phyloP scores from a whole-genome alignment of 1,284 basidiomycete species.

The Tilletia indica region DNA sequence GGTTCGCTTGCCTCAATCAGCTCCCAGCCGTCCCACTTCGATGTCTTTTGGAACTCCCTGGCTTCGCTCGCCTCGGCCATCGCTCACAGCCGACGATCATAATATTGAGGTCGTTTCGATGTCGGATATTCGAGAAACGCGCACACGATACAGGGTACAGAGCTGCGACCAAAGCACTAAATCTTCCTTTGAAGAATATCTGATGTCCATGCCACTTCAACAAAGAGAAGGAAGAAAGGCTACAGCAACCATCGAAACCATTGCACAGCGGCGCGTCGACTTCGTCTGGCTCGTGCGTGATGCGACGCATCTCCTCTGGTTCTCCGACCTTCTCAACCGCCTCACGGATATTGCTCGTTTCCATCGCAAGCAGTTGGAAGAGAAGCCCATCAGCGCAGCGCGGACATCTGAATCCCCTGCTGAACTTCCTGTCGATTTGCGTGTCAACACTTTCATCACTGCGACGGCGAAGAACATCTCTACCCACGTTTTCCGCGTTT shows the following conservation, averaged over 20 bases:
- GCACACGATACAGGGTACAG: not conserved
- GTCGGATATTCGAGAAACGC: not conserved
- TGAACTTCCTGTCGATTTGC: constrained; percentile 6
- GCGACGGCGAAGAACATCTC: constrained; percentile 20
- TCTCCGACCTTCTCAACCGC: constrained; percentile 23
- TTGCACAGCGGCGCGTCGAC: constrained; percentile 18
- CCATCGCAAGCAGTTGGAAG: not conserved
- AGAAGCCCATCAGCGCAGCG: not conserved
- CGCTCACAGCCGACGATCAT: not conserved
- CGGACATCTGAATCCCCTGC: not conserved
- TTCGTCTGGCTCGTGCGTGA: constrained; percentile 24
- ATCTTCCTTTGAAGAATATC: not conserved
- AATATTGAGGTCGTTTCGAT: not conserved
- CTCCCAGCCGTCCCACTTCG: not conserved
- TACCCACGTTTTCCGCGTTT: constrained; percentile 20
- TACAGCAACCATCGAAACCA: not conserved
- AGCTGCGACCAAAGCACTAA: not conserved
- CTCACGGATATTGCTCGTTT: not conserved
- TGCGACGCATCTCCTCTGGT: constrained; percentile 22
- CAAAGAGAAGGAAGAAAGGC: not conserved
- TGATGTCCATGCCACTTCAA: not conserved
- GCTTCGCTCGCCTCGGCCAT: not conserved
- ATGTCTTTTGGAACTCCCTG: not conserved
- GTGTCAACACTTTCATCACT: constrained; percentile 20
- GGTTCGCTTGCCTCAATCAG: not conserved